These are phyloP conservation scores for Pelomyxa schiedti DNA, from an alignment of 78 protist species.

Conservation along the genomic window DNA sequence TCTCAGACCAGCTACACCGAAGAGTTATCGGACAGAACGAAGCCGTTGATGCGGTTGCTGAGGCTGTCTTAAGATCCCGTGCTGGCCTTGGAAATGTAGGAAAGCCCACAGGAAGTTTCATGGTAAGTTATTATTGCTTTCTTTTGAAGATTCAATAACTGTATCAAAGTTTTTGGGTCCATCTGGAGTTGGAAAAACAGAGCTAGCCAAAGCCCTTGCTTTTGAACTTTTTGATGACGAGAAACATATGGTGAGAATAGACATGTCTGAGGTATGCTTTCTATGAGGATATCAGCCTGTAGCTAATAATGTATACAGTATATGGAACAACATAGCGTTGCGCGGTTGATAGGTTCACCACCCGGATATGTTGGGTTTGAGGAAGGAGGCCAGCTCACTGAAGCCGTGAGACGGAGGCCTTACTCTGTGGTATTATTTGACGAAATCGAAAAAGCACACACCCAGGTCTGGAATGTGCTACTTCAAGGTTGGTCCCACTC, in stretches of 20 bases:
- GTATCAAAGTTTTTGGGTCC: constrained; percentile 6
- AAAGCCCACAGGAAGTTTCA: constrained; percentile 88
- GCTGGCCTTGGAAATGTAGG: constrained; percentile 78
- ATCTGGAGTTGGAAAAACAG: constrained; percentile 92
- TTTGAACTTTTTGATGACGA: constrained; percentile 88
- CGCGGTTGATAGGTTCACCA: constrained; percentile 96
- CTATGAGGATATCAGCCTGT: too few species aligned
- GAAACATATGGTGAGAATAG: constrained; percentile 83
- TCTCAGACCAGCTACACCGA: constrained; percentile 56
- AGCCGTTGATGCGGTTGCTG: constrained; percentile 91
- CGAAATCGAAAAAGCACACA: constrained; percentile 85
- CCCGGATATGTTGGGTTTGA: constrained; percentile 98
- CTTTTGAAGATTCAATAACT: too few species aligned
- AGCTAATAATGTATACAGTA: too few species aligned
- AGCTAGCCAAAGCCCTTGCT: constrained; percentile 92
- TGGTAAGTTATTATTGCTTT: too few species aligned
- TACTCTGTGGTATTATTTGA: constrained; percentile 93
- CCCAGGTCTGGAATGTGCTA: constrained; percentile 78
- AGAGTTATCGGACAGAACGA: constrained; percentile 93
- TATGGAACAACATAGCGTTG: constrained; percentile 85
- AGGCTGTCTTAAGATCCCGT: constrained; percentile 79
- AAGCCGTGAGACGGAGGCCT: constrained; percentile 92
- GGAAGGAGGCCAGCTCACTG: constrained; percentile 98
- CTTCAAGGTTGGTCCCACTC: too few species aligned
- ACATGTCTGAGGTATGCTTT: too few species aligned